Base-by-base conservation (phyloP, 306 rosid species). In the Ceratonia siliqua region DNA sequence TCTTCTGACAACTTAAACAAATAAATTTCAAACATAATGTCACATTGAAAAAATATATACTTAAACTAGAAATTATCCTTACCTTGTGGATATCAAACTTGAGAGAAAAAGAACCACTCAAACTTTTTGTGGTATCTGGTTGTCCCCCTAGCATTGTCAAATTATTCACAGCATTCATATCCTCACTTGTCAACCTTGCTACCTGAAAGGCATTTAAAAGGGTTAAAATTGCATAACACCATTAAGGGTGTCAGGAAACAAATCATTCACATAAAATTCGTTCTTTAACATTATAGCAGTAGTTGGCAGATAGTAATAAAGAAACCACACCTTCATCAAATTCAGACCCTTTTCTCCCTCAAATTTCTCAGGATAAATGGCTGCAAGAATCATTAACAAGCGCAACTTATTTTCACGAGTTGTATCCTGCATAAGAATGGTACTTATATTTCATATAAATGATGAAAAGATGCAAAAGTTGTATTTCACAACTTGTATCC, bases 81-180 rank as follows among this genome's bases (percentile, higher is more conserved):
- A 87, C 94, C 97, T 85, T 94, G 32, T 89, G 93, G 57, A 91
- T 74, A 79, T 94, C 98, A 85, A 94, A 94, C 82, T 89, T 91
- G 55, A 91, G 82, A 85, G 88, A 72, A 79, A 94, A 91, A 61
- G 94, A 58, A 69, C 91, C 84, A 0, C 66, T 70, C 21, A 85
- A 70, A 68, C 82, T 74, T 76, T 88, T 91, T 70, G 89, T 83
- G 80, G 81, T 45, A 24, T 91, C 97, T 8, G 90, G 84, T 56
- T 89, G 81, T 66, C 84, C 89, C 71, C 87, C 97, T 62, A 94
- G 89, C 75, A 87, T 71, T 82, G 83, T 88, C 89, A 94, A 77
- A 82, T 88, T 94, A 78, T 81, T 80, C 63, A 91, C 87, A 21
- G 93, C 98, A 82, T 77, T 84, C 81, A 89, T 81, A 80, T 91